Evolutionary conservation across 495 filamentous ascomycete species (phyloP), one percentile per base, ranked within the genome.

Genomic region (Podospora pseudopauciseta): DNA sequence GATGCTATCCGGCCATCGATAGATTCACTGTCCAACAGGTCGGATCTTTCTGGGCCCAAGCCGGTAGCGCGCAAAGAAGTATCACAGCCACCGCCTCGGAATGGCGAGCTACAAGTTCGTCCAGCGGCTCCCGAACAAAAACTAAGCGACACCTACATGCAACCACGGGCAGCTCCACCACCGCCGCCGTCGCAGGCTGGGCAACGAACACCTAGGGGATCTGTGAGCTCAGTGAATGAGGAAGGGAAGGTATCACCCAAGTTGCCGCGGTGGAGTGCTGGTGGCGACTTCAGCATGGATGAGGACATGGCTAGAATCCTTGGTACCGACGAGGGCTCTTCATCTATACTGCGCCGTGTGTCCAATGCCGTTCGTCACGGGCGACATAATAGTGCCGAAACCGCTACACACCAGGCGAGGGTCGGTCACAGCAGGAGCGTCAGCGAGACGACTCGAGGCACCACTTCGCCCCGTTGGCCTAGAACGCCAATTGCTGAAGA

Each of bases 281-380:
- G 89, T 59, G 90, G 88, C 61, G 92, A 94, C 68, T 91, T 94
- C 70, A 91, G 89, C 54, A 88, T 93, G 89, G 94, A 97, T 70
- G 93, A 97, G 70, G 95, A 97, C 71, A 89, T 96, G 83, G 87
- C 89, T 57, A 88, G 92, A 20, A 92, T 96, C 53, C 81, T 95
- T 59, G 87, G 87, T 4, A 86, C 84, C 34, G 87, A 90, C 61
- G 91, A 93, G 57, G 85, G 84, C 56, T 84, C 85, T 20, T 86
- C 88, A 20, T 93, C 91, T 1, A 90, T 97, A 65, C 79, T 97
- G 64, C 91, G 93, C 53, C 89, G 92, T 32, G 89, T 97, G 34
- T 97, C 96, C 2, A 96, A 94, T 73, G 92, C 92, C 27, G 92
- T 97, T 49, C 92, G 92, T 61, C 95, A 99, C 76, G 91, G 91